A percentile compares a stretch with the other conserved stretches of the same genome.
phyloP scores from a whole-genome alignment of 441 rosid species.

The Metrosideros polymorpha region DNA sequence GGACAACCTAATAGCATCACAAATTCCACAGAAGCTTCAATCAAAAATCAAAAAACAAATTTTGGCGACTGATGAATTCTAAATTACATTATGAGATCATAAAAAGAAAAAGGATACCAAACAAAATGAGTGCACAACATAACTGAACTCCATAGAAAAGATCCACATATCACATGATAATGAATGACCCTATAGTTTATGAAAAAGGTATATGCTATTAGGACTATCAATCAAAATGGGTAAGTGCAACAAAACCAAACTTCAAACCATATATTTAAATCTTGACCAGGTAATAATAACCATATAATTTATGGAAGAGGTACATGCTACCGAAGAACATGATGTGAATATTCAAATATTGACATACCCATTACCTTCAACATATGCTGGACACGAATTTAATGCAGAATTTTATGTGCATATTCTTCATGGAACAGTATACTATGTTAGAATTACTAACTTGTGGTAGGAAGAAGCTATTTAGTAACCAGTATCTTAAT shows the following conservation, averaged over 20 bases:
- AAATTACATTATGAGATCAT: neutral
- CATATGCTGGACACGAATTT: neutral
- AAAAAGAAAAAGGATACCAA: neutral
- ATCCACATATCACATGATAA: neutral
- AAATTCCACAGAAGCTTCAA: neutral
- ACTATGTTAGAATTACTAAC: neutral
- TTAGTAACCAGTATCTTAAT: neutral
- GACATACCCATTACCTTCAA: neutral
- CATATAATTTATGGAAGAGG: neutral
- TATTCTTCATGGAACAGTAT: neutral
- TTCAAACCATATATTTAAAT: neutral
- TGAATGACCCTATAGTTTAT: neutral
- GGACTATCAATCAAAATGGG: neutral
- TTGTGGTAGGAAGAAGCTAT: neutral
- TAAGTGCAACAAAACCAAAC: neutral
- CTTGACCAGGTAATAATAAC: neutral
- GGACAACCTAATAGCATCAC: neutral
- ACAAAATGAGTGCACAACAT: neutral
- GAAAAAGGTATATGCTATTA: neutral
- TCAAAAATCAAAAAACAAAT: neutral
- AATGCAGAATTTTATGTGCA: neutral
- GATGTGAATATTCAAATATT: neutral
- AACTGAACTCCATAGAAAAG: neutral
- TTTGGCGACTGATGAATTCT: neutral
- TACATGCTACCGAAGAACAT: neutral